A percentile compares a stretch with the other conserved stretches of the same genome.
Evolutionary conservation across 768 basidiomycete genomes (phyloP).

Genomic region (Ramaria sp.): DNA sequence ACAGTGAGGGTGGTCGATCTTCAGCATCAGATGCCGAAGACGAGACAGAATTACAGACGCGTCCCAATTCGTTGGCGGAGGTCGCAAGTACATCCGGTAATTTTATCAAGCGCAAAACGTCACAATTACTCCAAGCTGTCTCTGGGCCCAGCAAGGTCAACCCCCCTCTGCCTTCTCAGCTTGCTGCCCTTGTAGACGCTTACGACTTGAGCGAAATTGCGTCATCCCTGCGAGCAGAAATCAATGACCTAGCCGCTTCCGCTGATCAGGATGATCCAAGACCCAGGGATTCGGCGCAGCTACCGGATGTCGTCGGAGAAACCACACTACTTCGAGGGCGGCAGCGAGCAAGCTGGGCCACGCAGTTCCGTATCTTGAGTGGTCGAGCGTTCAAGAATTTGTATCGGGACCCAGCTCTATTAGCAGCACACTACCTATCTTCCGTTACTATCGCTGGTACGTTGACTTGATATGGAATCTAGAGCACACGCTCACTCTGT

Average conservation of each 20-base stretch:
- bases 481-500: constrained; percentile 3
- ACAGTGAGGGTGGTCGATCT: constrained; percentile 10
- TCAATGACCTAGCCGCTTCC: constrained; percentile 1
- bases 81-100: constrained; percentile 28
- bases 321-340: constrained; percentile 56
- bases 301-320: constrained; percentile 62
- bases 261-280: constrained; percentile 8
- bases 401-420: constrained; percentile 86
- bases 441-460: constrained; percentile 75
- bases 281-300: constrained; percentile 22
- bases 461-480: constrained; percentile 19
- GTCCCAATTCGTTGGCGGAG: constrained; percentile 28
- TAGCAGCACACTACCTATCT: constrained; percentile 84
- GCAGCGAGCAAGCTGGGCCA: constrained; percentile 75
- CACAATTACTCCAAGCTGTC: constrained; percentile 58
- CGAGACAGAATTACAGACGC: constrained; percentile 44
- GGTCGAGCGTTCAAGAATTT: constrained; percentile 97
- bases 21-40: constrained; percentile 27
- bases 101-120: constrained; percentile 63
- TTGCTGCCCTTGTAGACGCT: constrained; percentile 62
- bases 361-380: constrained; percentile 90
- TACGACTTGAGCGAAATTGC: constrained; percentile 63
- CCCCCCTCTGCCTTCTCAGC: constrained; percentile 39
- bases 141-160: constrained; percentile 25
- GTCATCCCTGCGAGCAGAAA: constrained; percentile 45